A percentile compares a stretch with the other conserved stretches of the same genome.
phyloP scores from a whole-genome alignment of 2,329 filamentous ascomycete species.

The Boeremia exigua region DNA sequence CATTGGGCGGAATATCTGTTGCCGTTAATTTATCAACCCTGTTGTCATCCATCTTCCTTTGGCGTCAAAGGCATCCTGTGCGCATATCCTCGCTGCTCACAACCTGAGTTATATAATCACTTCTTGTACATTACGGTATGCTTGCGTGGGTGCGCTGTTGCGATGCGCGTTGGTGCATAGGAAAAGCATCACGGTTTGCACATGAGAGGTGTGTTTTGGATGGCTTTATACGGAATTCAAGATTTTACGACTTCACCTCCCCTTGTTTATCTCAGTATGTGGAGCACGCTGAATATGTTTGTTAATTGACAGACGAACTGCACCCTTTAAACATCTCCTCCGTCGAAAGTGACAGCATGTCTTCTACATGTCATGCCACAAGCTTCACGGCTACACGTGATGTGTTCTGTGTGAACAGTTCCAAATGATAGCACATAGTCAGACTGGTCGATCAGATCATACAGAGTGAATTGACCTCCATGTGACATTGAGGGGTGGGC shows the following conservation, averaged over 20 bases:
- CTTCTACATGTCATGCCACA: too few species aligned
- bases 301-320: too few species aligned
- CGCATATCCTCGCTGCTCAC: slow-evolving; percentile 11
- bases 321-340: too few species aligned
- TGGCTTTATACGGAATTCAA: slow-evolving; percentile 9
- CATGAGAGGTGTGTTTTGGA: not conserved
- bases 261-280: not conserved
- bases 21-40: not conserved
- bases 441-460: too few species aligned
- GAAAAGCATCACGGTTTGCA: slow-evolving; percentile 9
- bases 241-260: slow-evolving; percentile 6
- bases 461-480: too few species aligned
- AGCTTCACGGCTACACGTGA: too few species aligned
- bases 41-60: not conserved
- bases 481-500: too few species aligned
- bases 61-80: slow-evolving; percentile 16
- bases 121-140: slow-evolving; percentile 19
- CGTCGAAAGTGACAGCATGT: too few species aligned
- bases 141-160: not conserved
- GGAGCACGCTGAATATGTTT: not conserved
- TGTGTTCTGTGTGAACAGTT: too few species aligned
- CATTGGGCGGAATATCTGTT: slow-evolving; percentile 10
- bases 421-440: too few species aligned
- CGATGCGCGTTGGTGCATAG: not conserved
- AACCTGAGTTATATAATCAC: slow-evolving; percentile 14